Evolutionary conservation across 2,329 filamentous ascomycete species (phyloP).

Genomic region (Penicillium oxalicum): DNA sequence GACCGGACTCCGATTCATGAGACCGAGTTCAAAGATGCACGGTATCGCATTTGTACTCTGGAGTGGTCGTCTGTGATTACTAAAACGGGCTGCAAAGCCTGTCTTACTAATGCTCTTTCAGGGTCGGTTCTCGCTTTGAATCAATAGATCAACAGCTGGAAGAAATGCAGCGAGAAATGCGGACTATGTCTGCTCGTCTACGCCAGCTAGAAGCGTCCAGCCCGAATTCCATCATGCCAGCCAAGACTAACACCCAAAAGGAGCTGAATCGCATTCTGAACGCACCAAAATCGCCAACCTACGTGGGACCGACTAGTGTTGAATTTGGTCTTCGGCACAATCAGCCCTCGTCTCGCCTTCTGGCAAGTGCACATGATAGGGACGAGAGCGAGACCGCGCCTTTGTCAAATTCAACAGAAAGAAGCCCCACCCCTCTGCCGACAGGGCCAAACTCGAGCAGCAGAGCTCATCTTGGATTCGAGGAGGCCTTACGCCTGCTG

Average conservation of each 20-base stretch:
- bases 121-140: slow-evolving; percentile 16
- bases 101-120: slow-evolving; percentile 3
- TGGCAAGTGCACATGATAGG: slow-evolving; percentile 8
- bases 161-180: slow-evolving; percentile 26
- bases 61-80: too few relatives aligned
- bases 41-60: slow-evolving; percentile 6
- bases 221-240: slow-evolving; percentile 2
- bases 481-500: slow-evolving; percentile 72
- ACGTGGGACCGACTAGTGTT: slow-evolving; percentile 32
- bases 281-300: slow-evolving; percentile 28
- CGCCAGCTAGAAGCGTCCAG: slow-evolving; percentile 22
- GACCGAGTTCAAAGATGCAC: slow-evolving; percentile 14
- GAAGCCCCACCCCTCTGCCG: slow-evolving; percentile 21
- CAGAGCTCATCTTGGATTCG: slow-evolving; percentile 65
- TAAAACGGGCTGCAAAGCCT: too few relatives aligned
- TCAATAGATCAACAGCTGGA: slow-evolving; percentile 26
- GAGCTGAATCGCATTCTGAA: slow-evolving; percentile 27
- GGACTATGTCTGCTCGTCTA: slow-evolving; percentile 25
- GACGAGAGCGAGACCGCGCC: slow-evolving; percentile 12
- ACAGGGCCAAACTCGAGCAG: slow-evolving; percentile 48
- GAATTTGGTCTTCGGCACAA: slow-evolving; percentile 29
- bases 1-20: slow-evolving; percentile 44
- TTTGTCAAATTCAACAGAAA: slow-evolving; percentile 16
- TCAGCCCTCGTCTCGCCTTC: not conserved
- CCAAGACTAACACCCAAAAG: slow-evolving; percentile 9